A percentile compares a stretch with the other conserved stretches of the same genome.
phyloP scores from a whole-genome alignment of 768 basidiomycete species.

The Trametes coccinea region DNA sequence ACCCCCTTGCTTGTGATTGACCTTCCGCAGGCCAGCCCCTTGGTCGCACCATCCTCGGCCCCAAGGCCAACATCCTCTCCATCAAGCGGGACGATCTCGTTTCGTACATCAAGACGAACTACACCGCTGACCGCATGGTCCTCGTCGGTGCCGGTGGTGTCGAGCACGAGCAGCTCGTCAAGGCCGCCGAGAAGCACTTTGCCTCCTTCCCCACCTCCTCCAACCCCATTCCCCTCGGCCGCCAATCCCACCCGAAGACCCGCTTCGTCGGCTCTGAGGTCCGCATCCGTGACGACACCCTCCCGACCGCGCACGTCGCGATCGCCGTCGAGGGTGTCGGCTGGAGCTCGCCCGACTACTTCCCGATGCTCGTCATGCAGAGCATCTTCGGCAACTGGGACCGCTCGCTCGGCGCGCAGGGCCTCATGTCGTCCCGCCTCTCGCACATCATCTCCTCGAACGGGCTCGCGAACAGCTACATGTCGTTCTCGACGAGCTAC shows the following conservation, averaged over 20 bases:
- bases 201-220: conserved; percentile 83
- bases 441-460: conserved; percentile 88
- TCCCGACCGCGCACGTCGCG: conserved; percentile 88
- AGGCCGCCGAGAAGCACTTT: conserved; percentile 94
- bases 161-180: conserved; percentile 87
- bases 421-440: conserved; percentile 87
- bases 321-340: conserved; percentile 97
- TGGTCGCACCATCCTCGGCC: conserved; percentile 96
- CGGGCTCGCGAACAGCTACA: conserved; percentile 98
- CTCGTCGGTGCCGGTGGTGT: conserved; percentile 97
- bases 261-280: conserved; percentile 93
- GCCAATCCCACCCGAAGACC: conserved; percentile 72
- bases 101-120: conserved; percentile 95
- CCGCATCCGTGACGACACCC: conserved; percentile 89
- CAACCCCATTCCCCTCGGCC: conserved; percentile 87
- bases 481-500: conserved; percentile 99
- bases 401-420: conserved; percentile 87
- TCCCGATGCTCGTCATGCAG: conserved; percentile 99
- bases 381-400: conserved; percentile 99
- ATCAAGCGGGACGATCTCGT: conserved; percentile 89
- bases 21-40: conserved; percentile 77
- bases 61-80: conserved; percentile 93
- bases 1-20: neutral
- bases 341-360: conserved; percentile 98
- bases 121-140: conserved; percentile 98